phyloP scores from a whole-genome alignment of 208 protist genomes.

The Acanthamoeba lugdunensis region DNA sequence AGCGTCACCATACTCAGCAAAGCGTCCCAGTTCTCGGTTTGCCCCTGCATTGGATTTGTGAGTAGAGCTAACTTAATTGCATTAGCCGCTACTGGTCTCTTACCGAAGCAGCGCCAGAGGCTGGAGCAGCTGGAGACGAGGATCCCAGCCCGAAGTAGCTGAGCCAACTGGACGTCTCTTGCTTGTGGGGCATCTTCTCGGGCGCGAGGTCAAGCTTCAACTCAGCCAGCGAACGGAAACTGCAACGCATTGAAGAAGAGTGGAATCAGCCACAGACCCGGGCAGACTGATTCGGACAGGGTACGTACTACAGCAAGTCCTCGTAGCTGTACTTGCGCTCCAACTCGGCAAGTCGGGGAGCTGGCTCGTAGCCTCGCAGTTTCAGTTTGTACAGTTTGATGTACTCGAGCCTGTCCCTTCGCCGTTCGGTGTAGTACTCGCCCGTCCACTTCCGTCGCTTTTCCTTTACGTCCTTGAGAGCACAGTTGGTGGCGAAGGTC shows the following conservation, averaged over 20 bases:
- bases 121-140: not conserved
- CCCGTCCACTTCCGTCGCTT: conserved; percentile 48
- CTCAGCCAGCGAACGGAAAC: conserved; percentile 63
- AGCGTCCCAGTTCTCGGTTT: conserved; percentile 8
- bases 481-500: conserved; percentile 53
- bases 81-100: not conserved
- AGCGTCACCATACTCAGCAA: conserved; percentile 15
- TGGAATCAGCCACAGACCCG: not conserved
- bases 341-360: conserved; percentile 44
- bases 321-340: conserved; percentile 60
- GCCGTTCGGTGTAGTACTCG: conserved; percentile 33
- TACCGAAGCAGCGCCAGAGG: not conserved
- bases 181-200: not conserved
- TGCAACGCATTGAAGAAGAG: not conserved
- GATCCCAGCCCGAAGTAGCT: conserved; percentile 1
- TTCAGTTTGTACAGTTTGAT: conserved; percentile 62
- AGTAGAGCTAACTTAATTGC: not conserved
- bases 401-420: conserved; percentile 64
- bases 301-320: conserved; percentile 60
- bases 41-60: not conserved
- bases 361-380: conserved; percentile 37
- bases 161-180: conserved; percentile 16
- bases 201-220: not conserved
- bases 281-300: not conserved
- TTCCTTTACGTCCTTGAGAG: conserved; percentile 34